Evolutionary conservation across 257 asterid species (phyloP).

Genomic region (Solanum tarijense): DNA sequence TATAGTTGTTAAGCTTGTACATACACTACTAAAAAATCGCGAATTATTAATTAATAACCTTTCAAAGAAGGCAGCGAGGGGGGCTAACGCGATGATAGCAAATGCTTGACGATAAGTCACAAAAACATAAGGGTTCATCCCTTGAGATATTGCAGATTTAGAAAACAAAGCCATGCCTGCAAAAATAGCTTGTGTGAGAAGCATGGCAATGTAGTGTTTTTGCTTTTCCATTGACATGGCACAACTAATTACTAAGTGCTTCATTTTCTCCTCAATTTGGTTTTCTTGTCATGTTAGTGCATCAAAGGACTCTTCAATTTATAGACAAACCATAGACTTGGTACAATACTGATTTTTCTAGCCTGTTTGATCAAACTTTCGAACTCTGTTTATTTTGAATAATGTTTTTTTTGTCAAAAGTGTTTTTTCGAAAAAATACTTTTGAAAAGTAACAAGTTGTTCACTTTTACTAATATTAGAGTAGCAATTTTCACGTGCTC

Average conservation of each 20-base stretch:
- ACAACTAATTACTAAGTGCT: neutral
- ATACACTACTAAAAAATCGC: neutral
- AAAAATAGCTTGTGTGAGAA: constrained; percentile 26
- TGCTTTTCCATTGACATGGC: constrained; percentile 4
- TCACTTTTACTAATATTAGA: neutral
- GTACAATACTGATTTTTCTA: neutral
- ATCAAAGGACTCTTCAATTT: neutral
- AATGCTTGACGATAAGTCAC: constrained; percentile 56
- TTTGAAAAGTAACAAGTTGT: neutral
- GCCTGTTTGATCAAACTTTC: neutral
- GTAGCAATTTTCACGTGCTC: neutral
- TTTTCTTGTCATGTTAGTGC: neutral
- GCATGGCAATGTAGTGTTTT: constrained; percentile 28
- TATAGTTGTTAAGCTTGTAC: neutral
- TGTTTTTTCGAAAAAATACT: neutral
- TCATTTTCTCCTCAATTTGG: neutral
- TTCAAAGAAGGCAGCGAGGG: constrained; percentile 40
- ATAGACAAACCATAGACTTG: neutral
- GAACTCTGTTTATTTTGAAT: neutral
- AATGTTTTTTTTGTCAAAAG: neutral
- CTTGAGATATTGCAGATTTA: constrained; percentile 37
- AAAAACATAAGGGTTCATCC: constrained; percentile 47
- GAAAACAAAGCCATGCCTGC: constrained; percentile 59
- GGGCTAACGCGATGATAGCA: constrained; percentile 38
- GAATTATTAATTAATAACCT: constrained; percentile 12